Conservation (phyloP, 2,329 filamentous ascomycete genomes). For the Bipolaris victoriae region DNA sequence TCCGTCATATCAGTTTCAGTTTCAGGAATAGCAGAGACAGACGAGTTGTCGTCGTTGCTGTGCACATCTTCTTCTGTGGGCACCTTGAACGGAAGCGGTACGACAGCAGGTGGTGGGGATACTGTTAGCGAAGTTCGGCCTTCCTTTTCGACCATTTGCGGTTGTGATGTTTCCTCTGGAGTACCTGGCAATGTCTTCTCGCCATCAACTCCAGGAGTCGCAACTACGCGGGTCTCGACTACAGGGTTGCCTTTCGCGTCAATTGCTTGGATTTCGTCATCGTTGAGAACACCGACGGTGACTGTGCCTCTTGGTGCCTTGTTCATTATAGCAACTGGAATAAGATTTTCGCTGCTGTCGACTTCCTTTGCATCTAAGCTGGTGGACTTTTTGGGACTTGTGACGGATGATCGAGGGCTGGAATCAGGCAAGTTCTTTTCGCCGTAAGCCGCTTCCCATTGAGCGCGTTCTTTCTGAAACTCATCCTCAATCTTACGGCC, state of each 20-base stretch:
- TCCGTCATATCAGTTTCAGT: conserved; percentile 21
- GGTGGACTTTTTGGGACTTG: conserved; percentile 41
- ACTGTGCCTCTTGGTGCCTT: conserved; percentile 51
- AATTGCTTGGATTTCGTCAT: conserved; percentile 52
- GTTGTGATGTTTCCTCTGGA: conserved; percentile 11
- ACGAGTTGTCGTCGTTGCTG: conserved; percentile 54
- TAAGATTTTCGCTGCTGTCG: conserved; percentile 55
- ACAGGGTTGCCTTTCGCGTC: conserved; percentile 41
- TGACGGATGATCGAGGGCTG: conserved; percentile 54
- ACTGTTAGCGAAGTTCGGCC: conserved; percentile 43
- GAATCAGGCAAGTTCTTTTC: conserved; percentile 61
- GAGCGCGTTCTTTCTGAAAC: conserved; percentile 65
- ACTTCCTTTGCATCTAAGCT: conserved; percentile 46
- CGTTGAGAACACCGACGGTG: conserved; percentile 61
- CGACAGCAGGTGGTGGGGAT: conserved; percentile 59
- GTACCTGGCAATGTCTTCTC: conserved; percentile 11
- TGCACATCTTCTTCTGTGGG: conserved; percentile 55
- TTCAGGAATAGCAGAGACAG: conserved; percentile 64
- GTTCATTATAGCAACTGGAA: conserved; percentile 44
- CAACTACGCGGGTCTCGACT: conserved; percentile 8
- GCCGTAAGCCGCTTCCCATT: conserved; percentile 82
- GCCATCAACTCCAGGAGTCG: not conserved
- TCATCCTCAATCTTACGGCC: conserved; percentile 69
- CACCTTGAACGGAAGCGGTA: conserved; percentile 70
- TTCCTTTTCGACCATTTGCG: conserved; percentile 10